Evolutionary conservation across 371 early-diverging fungal genomes (phyloP).

Genomic region (Circinella minor): DNA sequence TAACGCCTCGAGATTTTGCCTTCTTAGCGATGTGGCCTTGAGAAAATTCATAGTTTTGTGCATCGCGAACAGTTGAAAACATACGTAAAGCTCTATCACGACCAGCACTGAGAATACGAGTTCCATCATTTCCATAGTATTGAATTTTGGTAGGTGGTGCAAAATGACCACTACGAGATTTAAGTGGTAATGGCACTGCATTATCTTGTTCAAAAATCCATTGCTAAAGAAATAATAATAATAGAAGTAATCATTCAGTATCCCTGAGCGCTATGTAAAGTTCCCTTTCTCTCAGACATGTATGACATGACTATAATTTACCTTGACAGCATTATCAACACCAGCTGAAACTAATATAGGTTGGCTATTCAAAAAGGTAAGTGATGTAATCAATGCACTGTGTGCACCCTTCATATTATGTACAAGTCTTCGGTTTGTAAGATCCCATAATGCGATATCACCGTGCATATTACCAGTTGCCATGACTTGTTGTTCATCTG

Average conservation of each 20-base stretch:
- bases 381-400: constrained; percentile 72
- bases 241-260: not conserved
- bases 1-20: constrained; percentile 60
- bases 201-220: constrained; percentile 94
- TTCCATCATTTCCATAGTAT: constrained; percentile 77
- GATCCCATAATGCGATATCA: constrained; percentile 92
- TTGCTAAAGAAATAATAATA: constrained; percentile 53
- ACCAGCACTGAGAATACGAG: constrained; percentile 77
- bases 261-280: too few relatives aligned
- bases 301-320: constrained; percentile 16
- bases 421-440: constrained; percentile 74
- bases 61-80: constrained; percentile 85
- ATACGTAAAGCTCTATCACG: constrained; percentile 82
- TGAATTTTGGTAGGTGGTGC: constrained; percentile 81
- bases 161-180: constrained; percentile 86
- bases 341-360: constrained; percentile 89
- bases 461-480: constrained; percentile 88
- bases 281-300: too few relatives aligned
- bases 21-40: constrained; percentile 72
- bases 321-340: constrained; percentile 90
- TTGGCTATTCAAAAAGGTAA: constrained; percentile 83
- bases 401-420: constrained; percentile 87
- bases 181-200: constrained; percentile 79
- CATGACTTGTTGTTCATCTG: constrained; percentile 85
- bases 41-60: constrained; percentile 82